Evolutionary conservation across 2,329 filamentous ascomycete genomes (phyloP), one percentile per base, ranked within the genome.

Genomic region (Xylaria sp.): DNA sequence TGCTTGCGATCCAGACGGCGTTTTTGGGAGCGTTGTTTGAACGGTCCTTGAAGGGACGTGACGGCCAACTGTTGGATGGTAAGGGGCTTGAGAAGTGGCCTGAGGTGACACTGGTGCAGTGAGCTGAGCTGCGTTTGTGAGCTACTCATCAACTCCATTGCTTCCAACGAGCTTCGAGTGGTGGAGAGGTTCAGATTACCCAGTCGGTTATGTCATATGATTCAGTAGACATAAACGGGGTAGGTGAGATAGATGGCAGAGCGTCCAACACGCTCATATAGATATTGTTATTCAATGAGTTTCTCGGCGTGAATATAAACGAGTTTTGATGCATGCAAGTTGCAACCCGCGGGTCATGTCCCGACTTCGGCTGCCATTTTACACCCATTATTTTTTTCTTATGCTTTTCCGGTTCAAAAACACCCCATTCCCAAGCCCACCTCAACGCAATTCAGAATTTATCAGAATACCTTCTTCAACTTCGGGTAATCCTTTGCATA

Each of bases 401-500:
- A 16, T 46, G 1, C 13, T 46, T 16, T n/a, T 46, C 11, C 6
- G 5, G 13, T 46, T 16, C 6, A 11, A 6, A n/a, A n/a, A 6
- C 13, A 2, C n/a, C n/a, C n/a, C n/a, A n/a, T n/a, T n/a, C n/a
- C n/a, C n/a, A n/a, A n/a, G n/a, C n/a, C n/a, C n/a, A n/a, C n/a
- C n/a, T n/a, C n/a, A 30, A 30, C 23, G 23, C 23, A 5, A 30
- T 16, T 16, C 16, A 16, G 16, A 16, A 1, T 16, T 49, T 11
- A 35, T 68, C 55, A 73, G 34, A 78, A 90, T 0, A 83, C 87
- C 0, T 84, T 86, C 63, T 79, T 79, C 52, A 90, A 71, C 62
- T 82, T 79, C 0, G 85, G 81, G 68, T 89, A 90, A 6, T 89
- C 83, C 60, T 85, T 82, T 5, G 84, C 73, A 8, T 71, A 63